phyloP scores from a whole-genome alignment of 139 green algal species.

The Volvox africanus region DNA sequence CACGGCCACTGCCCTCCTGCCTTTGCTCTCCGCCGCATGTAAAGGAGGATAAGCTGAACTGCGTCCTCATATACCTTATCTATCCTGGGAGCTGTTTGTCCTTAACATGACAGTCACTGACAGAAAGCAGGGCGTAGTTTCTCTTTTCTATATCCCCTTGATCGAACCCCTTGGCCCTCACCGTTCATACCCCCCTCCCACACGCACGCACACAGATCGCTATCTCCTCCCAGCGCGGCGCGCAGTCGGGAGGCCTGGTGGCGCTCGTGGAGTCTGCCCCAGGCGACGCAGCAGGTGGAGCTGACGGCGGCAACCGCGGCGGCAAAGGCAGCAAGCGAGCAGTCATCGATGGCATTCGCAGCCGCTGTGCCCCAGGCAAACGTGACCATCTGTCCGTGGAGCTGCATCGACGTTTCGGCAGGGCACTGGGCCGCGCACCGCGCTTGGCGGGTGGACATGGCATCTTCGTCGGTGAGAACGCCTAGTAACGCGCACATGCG shows the following conservation, averaged over 20 bases:
- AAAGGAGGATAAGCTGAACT: too few relatives aligned
- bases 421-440: not conserved
- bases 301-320: not conserved
- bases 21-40: too few relatives aligned
- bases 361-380: conserved; percentile 30
- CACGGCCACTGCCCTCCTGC: too few relatives aligned
- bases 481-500: too few relatives aligned
- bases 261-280: not conserved
- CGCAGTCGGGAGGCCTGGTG: conserved; percentile 21
- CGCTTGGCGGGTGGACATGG: not conserved
- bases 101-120: too few relatives aligned
- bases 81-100: too few relatives aligned
- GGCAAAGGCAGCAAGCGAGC: not conserved
- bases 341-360: not conserved
- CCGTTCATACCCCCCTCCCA: not conserved
- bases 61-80: too few relatives aligned
- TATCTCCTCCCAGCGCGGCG: conserved; percentile 35
- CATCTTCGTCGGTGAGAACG: conserved; percentile 20
- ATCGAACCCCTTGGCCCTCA: too few relatives aligned
- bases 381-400: conserved; percentile 20
- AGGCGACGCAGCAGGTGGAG: not conserved
- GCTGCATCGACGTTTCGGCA: not conserved
- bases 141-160: too few relatives aligned
- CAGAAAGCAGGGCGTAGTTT: too few relatives aligned
- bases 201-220: not conserved